These are phyloP conservation scores for Rehmannia glutinosa DNA, from an alignment of 257 asterid species.

Conservation along the genomic window DNA sequence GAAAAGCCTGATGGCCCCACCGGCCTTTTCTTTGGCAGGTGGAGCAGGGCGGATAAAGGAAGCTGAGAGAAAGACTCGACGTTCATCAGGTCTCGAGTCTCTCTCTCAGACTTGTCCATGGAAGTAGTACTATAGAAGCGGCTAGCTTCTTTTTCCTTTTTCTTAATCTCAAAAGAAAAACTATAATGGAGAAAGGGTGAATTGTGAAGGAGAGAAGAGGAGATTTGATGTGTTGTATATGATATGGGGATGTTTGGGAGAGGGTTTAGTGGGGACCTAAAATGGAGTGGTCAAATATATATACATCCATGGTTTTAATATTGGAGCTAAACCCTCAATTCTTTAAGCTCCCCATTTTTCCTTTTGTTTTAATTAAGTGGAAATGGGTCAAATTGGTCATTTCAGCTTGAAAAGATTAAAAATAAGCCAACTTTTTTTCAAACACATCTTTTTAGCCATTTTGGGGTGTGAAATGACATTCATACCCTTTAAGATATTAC, in stretches of 20 bases:
- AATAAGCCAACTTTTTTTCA: too few relatives aligned
- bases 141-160: not conserved
- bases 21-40: conserved; percentile 31
- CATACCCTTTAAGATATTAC: too few relatives aligned
- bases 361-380: too few relatives aligned
- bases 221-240: too few relatives aligned
- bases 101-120: conserved; percentile 60
- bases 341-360: too few relatives aligned
- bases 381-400: too few relatives aligned
- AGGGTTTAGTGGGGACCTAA: conserved; percentile 31
- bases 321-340: too few relatives aligned
- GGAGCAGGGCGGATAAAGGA: conserved; percentile 59
- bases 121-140: not conserved
- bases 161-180: not conserved
- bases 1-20: conserved; percentile 47
- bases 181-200: not conserved
- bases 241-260: not conserved
- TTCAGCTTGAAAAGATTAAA: too few relatives aligned
- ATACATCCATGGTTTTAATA: conserved; percentile 18
- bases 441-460: too few relatives aligned
- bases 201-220: not conserved
- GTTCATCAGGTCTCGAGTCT: conserved; percentile 74
- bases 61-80: conserved; percentile 83
- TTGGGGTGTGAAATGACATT: too few relatives aligned
- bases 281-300: conserved; percentile 30